These are phyloP conservation scores for Nannochloropsis gaditana DNA, from an alignment of 108 stramenopile genomes.

Conservation along the genomic window DNA sequence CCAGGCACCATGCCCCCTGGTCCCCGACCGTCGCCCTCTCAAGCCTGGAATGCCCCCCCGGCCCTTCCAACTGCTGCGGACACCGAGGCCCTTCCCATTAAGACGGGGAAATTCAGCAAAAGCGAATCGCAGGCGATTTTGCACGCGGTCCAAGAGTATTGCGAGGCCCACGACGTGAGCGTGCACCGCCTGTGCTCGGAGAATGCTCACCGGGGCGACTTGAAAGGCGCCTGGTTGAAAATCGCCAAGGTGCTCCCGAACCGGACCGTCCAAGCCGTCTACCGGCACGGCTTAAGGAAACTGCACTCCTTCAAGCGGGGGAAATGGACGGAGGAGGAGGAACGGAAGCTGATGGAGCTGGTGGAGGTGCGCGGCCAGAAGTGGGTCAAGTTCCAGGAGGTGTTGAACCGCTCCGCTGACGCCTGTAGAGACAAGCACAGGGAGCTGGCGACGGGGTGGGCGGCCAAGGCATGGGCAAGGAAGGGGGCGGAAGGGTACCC, in stretches of 20 bases:
- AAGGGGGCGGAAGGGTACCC: not conserved
- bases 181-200: constrained; percentile 31
- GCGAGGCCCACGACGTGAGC: constrained; percentile 26
- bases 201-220: constrained; percentile 23
- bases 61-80: no score
- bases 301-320: constrained; percentile 33
- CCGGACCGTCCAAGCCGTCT: constrained; percentile 33
- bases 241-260: constrained; percentile 38
- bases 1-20: no score
- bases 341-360: constrained; percentile 21
- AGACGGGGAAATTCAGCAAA: constrained; percentile 41
- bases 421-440: constrained; percentile 40
- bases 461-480: not conserved
- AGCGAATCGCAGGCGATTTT: constrained; percentile 25
- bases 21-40: no score
- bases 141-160: constrained; percentile 26
- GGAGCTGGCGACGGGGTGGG: constrained; percentile 8
- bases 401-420: constrained; percentile 22
- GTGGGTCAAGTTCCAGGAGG: constrained; percentile 29
- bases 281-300: constrained; percentile 38
- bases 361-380: constrained; percentile 24
- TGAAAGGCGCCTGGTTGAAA: constrained; percentile 40
- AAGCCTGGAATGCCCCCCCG: no score
- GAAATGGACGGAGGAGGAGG: constrained; percentile 32
- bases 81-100: not conserved